These are phyloP conservation scores for Quercus mongolica DNA, from an alignment of 306 rosid species.

Conservation along the genomic window DNA sequence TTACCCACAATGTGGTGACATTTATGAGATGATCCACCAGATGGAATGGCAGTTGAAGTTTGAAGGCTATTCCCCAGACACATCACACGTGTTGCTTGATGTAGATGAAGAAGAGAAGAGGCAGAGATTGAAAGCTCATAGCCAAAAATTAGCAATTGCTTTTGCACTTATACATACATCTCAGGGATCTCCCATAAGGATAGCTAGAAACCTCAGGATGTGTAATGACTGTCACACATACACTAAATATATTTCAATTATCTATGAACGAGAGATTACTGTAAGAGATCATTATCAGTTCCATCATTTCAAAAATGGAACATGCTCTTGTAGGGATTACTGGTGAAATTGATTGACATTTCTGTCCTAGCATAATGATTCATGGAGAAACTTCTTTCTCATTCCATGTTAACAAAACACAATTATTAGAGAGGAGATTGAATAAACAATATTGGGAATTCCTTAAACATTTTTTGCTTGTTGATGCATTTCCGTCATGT, in stretches of 20 bases:
- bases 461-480: not conserved
- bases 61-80: slow-evolving; percentile 73
- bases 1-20: slow-evolving; percentile 28
- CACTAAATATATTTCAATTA: slow-evolving; percentile 60
- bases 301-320: slow-evolving; percentile 88
- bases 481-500: not conserved
- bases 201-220: slow-evolving; percentile 81
- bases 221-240: slow-evolving; percentile 79
- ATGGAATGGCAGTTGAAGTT: slow-evolving; percentile 97
- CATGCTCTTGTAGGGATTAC: slow-evolving; percentile 77
- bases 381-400: slow-evolving; percentile 8
- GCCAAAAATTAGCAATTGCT: slow-evolving; percentile 85
- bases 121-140: slow-evolving; percentile 68
- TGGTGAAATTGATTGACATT: slow-evolving; percentile 43
- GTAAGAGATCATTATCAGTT: slow-evolving; percentile 68
- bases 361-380: slow-evolving; percentile 4
- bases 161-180: slow-evolving; percentile 70
- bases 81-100: slow-evolving; percentile 65
- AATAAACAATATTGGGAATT: not conserved
- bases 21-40: slow-evolving; percentile 79
- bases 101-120: slow-evolving; percentile 81
- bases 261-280: slow-evolving; percentile 60
- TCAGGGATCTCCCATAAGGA: slow-evolving; percentile 58
- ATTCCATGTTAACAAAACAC: not conserved
- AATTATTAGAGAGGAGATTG: not conserved